Evolutionary conservation across 164 flowering plant species (phyloP), one percentile per base, ranked within the genome.

Genomic region (Vitis cinerea): DNA sequence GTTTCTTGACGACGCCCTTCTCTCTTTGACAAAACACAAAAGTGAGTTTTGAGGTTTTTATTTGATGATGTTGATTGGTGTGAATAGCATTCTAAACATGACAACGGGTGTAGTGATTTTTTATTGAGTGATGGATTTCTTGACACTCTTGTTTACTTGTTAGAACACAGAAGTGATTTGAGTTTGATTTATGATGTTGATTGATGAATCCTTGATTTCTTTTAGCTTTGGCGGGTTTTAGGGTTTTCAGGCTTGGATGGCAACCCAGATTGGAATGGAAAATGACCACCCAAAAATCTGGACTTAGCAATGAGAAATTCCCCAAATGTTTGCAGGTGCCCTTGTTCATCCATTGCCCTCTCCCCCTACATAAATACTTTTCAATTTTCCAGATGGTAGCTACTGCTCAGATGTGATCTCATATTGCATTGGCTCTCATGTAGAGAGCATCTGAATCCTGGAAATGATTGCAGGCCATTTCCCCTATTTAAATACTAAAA

Each of bases 51-150:
- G 56, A 53, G n/a, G 27, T 23, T 53, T 13, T 53, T 2, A 53
- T 53, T 14, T 53, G n/a, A 10, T 53, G 56, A 53, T 53, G n/a
- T n/a, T 53, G 56, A 53, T 53, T 53, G 56, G 56, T 53, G 56
- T 53, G 56, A 53, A 53, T 53, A 53, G 56, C 56, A 53, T 53
- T 53, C 56, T 53, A 13, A 53, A 53, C 16, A 53, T 53, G 56
- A 53, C 15, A 12, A 12, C n/a, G 5, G 4, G 56, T 5, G 14
- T 53, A 6, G 15, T 53, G 56, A 53, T 51, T 51, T 8, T 13
- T 10, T 0, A 51, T 51, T 13, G 27, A 23, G 27, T 23, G 15
- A 13, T 51, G 53, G 53, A 13, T 13, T 51, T 51, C 44, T 37
- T 37, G 44, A 37, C 4, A 6, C 44, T 37, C 44, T 37, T 37